A percentile compares a stretch with the other conserved stretches of the same genome.
Evolutionary conservation across 1,284 basidiomycete genomes (phyloP).

Genomic region (Sanghuangporus weigelae): DNA sequence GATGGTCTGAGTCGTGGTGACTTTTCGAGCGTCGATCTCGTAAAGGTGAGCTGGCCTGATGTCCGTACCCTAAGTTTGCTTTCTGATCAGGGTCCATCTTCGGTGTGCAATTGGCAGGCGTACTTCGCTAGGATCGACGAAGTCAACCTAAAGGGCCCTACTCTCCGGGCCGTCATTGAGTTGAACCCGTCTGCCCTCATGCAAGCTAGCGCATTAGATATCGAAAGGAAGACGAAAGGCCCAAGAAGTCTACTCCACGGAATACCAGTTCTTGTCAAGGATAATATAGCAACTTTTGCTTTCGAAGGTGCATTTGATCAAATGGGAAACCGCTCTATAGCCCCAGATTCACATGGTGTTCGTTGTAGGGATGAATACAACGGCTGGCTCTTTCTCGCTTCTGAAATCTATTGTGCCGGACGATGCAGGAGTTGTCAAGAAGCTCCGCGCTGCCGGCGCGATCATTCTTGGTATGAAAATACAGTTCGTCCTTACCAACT

Average conservation of each 20-base stretch:
- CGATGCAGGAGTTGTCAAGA: constrained; percentile 35
- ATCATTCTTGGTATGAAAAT: constrained; percentile 33
- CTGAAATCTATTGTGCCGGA: constrained; percentile 36
- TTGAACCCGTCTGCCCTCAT: constrained; percentile 52
- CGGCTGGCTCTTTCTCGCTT: constrained; percentile 39
- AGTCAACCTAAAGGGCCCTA: constrained; percentile 60
- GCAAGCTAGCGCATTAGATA: constrained; percentile 49
- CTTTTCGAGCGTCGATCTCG: constrained; percentile 61
- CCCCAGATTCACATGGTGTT: neutral
- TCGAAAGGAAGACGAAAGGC: constrained; percentile 42
- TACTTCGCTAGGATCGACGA: constrained; percentile 69
- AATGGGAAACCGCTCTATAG: neutral
- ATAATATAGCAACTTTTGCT: constrained; percentile 46
- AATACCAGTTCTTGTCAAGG: constrained; percentile 67
- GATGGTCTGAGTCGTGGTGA: constrained; percentile 42
- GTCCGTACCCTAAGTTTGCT: constrained; percentile 28
- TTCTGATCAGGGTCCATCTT: neutral
- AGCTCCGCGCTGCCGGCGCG: constrained; percentile 38
- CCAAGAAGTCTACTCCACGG: constrained; percentile 57
- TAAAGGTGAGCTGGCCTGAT: constrained; percentile 53
- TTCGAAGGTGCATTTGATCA: constrained; percentile 39
- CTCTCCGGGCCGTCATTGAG: constrained; percentile 58
- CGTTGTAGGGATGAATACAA: constrained; percentile 38
- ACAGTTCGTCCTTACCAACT: neutral
- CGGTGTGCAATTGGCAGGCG: constrained; percentile 33